These are phyloP conservation scores for Curvularia spicifera DNA, from an alignment of 2,329 filamentous ascomycete species.

Conservation along the genomic window DNA sequence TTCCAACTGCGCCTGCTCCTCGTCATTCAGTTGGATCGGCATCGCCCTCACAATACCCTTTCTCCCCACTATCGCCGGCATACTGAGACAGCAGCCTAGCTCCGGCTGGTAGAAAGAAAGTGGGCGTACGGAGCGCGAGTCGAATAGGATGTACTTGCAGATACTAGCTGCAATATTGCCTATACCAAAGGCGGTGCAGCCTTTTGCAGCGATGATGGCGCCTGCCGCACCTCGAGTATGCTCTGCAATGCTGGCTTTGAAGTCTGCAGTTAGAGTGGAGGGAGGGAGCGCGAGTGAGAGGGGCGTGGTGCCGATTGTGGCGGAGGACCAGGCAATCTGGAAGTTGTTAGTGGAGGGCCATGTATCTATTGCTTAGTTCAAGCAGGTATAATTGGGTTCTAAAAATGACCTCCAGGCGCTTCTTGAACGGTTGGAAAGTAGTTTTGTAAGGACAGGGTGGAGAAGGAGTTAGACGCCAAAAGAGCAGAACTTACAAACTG, in stretches of 20 bases:
- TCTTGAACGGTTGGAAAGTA: background rate
- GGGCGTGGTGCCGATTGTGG: constrained; percentile 53
- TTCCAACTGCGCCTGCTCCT: constrained; percentile 43
- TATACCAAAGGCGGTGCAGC: constrained; percentile 59
- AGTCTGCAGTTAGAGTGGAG: constrained; percentile 26
- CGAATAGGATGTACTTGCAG: constrained; percentile 59
- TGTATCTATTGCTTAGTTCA: no score
- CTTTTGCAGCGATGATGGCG: constrained; percentile 58
- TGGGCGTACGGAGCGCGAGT: constrained; percentile 56
- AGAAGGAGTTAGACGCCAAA: background rate
- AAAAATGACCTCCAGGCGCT: no score
- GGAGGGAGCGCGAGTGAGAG: constrained; percentile 46
- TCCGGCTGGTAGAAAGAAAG: constrained; percentile 59
- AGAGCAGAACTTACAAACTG: constrained; percentile 49
- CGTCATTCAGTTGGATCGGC: constrained; percentile 44
- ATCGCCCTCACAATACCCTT: constrained; percentile 54
- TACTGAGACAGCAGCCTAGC: constrained; percentile 57
- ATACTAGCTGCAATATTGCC: constrained; percentile 57
- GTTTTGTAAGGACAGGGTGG: background rate
- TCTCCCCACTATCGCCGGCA: constrained; percentile 58
- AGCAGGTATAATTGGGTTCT: no score
- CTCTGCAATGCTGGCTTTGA: constrained; percentile 49
- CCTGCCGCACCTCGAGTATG: constrained; percentile 58
- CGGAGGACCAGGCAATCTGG: constrained; percentile 54
- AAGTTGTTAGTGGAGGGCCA: background rate